Percentiles rank a stretch among this genome's conserved stretches.
These are phyloP conservation scores for Aspergillus terreus DNA, from an alignment of 2,329 filamentous ascomycete genomes.

Conservation along the genomic window DNA sequence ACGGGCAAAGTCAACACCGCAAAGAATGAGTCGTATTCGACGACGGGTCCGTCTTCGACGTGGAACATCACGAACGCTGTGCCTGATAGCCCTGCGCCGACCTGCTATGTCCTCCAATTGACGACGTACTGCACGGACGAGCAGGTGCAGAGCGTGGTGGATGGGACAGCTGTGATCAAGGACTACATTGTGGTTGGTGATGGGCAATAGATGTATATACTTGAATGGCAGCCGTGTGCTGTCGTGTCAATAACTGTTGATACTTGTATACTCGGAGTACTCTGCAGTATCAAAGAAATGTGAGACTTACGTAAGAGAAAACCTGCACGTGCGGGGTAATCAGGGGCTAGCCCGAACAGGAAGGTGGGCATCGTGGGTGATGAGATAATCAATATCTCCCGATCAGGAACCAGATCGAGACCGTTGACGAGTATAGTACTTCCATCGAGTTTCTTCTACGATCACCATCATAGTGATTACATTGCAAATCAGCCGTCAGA, in stretches of 20 bases:
- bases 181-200: constrained; percentile 44
- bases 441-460: no score
- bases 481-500: no score
- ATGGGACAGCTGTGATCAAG: constrained; percentile 45
- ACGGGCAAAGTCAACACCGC: constrained; percentile 48
- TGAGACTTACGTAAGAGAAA: not conserved
- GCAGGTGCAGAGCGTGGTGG: constrained; percentile 39
- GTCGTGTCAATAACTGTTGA: not conserved
- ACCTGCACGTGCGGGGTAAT: not conserved
- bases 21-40: constrained; percentile 35
- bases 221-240: not conserved
- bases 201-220: not conserved
- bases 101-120: constrained; percentile 45
- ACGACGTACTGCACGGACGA: constrained; percentile 42
- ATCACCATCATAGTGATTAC: no score
- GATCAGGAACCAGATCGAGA: not conserved
- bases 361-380: not conserved
- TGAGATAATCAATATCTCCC: not conserved
- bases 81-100: constrained; percentile 36
- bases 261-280: no score
- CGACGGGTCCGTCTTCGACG: constrained; percentile 36
- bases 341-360: not conserved
- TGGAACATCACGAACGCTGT: constrained; percentile 46
- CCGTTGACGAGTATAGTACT: not conserved
- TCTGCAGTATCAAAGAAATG: no score